These are phyloP conservation scores for Talaromyces pinophilus DNA, from an alignment of 2,329 filamentous ascomycete species.

Conservation along the genomic window DNA sequence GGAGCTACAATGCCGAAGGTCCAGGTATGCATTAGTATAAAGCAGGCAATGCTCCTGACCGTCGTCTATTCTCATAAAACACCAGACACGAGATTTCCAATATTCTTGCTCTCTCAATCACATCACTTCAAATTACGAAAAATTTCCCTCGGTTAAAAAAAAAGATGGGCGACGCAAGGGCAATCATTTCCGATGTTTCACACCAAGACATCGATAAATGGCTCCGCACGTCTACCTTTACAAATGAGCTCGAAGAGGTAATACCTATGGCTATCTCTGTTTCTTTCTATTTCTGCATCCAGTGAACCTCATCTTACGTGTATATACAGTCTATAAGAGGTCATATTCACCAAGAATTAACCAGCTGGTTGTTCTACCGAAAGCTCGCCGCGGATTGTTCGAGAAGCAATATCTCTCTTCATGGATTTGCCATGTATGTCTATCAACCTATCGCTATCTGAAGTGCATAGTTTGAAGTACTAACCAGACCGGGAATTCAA, in stretches of 20 bases:
- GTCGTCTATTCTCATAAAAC: neutral
- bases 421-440: conserved; percentile 29
- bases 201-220: conserved; percentile 25
- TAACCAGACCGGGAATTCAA: neutral
- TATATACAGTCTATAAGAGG: conserved; percentile 27
- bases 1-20: neutral
- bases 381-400: conserved; percentile 30
- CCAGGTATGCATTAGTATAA: neutral
- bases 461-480: neutral
- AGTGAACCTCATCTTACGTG: neutral
- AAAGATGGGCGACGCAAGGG: conserved; percentile 1
- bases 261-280: neutral
- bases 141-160: neutral
- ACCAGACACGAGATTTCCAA: neutral
- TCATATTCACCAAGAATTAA: conserved; percentile 29
- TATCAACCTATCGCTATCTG: neutral
- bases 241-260: conserved; percentile 26
- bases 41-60: neutral
- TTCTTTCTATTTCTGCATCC: neutral
- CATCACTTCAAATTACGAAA: neutral
- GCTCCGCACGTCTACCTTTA: conserved; percentile 22
- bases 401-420: conserved; percentile 28
- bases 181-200: conserved; percentile 25
- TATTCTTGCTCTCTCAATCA: neutral
- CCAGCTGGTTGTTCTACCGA: conserved; percentile 30